These are phyloP conservation scores for Byssothecium circinans DNA, from an alignment of 2,329 filamentous ascomycete genomes.

Conservation along the genomic window DNA sequence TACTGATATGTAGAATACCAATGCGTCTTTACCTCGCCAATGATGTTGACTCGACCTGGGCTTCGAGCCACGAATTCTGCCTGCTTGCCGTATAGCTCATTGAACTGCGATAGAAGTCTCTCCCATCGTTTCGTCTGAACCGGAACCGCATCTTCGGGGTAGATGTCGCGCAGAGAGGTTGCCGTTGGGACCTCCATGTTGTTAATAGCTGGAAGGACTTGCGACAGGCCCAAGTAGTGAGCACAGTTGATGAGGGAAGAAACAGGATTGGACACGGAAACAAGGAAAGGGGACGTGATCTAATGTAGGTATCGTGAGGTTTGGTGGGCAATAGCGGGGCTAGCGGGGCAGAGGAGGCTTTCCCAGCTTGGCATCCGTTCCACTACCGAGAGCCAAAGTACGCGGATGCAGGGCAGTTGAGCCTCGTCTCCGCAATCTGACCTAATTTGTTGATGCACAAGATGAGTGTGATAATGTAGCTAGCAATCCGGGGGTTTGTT, in stretches of 20 bases:
- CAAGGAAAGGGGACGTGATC: neutral
- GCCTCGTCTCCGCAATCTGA: neutral
- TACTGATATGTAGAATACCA: neutral
- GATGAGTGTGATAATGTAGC: no score
- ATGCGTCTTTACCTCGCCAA: conserved; percentile 67
- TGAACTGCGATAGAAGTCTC: conserved; percentile 70
- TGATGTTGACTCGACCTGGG: conserved; percentile 94
- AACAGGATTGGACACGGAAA: conserved; percentile 2
- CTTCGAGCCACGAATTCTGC: conserved; percentile 86
- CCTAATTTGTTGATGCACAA: neutral
- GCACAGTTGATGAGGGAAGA: neutral
- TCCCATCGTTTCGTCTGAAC: conserved; percentile 76
- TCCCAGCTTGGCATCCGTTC: conserved; percentile 21
- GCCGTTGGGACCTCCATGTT: conserved; percentile 68
- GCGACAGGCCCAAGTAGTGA: neutral
- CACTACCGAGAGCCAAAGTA: conserved; percentile 5
- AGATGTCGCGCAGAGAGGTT: conserved; percentile 76
- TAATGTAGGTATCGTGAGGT: conserved; percentile 23
- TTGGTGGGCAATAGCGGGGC: conserved; percentile 21
- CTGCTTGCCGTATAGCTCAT: conserved; percentile 66
- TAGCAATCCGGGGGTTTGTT: no score
- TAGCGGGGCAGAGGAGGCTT: conserved; percentile 22
- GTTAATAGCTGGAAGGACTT: conserved; percentile 2
- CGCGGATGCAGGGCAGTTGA: conserved; percentile 4
- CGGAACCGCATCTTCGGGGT: conserved; percentile 70